Evolutionary conservation across 352 stramenopile species (phyloP).

Genomic region (Hyaloperonospora brassicae): DNA sequence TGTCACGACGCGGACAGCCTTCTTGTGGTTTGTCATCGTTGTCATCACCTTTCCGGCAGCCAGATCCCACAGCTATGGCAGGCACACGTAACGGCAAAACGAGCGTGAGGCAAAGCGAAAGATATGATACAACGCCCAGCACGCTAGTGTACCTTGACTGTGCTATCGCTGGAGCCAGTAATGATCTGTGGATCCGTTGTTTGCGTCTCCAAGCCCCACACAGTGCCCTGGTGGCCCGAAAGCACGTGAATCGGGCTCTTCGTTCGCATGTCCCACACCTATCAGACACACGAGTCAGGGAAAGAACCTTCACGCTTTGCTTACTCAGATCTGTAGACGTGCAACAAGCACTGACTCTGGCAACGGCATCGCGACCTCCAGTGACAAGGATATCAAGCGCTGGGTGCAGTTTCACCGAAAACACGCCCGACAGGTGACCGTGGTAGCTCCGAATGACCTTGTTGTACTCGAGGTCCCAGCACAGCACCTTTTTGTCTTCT

Average conservation of each 20-base stretch:
- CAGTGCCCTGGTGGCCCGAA: constrained; percentile 94
- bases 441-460: constrained; percentile 99
- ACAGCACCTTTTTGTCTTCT: constrained; percentile 99
- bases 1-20: constrained; percentile 89
- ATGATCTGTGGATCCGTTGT: constrained; percentile 93
- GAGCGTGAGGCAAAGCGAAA: not conserved
- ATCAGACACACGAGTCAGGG: not conserved
- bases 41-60: constrained; percentile 96
- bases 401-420: constrained; percentile 95
- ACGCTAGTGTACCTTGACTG: constrained; percentile 73
- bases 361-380: constrained; percentile 88
- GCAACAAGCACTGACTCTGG: constrained; percentile 39
- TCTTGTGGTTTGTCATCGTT: constrained; percentile 99
- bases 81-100: constrained; percentile 6
- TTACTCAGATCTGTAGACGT: constrained; percentile 46
- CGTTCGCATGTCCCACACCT: constrained; percentile 99
- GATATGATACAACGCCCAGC: not conserved
- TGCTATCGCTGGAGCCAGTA: constrained; percentile 90
- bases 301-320: constrained; percentile 1
- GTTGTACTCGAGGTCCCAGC: constrained; percentile 99
- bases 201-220: constrained; percentile 93
- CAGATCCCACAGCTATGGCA: constrained; percentile 92
- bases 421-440: constrained; percentile 98
- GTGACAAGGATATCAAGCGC: constrained; percentile 98
- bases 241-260: constrained; percentile 97